Evolutionary conservation across 2,329 filamentous ascomycete species (phyloP).

Genomic region (Colletotrichum abscissum): DNA sequence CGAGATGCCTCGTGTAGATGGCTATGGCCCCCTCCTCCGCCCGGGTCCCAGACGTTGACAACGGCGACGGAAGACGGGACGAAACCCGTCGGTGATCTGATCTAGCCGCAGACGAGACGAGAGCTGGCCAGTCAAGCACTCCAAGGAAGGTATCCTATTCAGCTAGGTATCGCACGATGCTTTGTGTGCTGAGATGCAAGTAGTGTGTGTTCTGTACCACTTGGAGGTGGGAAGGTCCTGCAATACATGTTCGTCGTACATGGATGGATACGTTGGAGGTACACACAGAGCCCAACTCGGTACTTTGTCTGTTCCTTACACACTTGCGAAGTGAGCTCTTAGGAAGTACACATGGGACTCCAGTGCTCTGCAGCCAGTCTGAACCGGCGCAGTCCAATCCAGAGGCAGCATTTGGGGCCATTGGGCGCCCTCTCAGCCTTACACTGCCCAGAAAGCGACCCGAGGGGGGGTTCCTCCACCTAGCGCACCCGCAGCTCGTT

Average conservation of each 20-base stretch:
- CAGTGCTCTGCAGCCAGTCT: constrained; percentile 11
- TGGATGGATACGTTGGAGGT: neutral
- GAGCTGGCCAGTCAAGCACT: neutral
- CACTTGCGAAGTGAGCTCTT: too few relatives aligned
- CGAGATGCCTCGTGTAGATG: constrained; percentile 8
- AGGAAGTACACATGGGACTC: too few relatives aligned
- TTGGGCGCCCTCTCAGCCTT: constrained; percentile 29
- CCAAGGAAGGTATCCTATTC: neutral
- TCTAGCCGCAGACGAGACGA: constrained; percentile 10
- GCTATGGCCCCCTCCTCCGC: neutral
- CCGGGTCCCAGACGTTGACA: constrained; percentile 2
- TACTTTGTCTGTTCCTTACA: neutral
- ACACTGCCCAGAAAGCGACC: constrained; percentile 33
- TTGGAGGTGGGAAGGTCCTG: neutral
- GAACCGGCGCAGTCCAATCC: constrained; percentile 1
- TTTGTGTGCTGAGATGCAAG: neutral
- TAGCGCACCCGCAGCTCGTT: constrained; percentile 20
- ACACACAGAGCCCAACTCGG: neutral
- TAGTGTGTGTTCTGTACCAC: neutral
- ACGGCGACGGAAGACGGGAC: constrained; percentile 12
- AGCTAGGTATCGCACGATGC: neutral
- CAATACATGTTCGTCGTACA: neutral
- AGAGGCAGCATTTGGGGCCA: neutral
- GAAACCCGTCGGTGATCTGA: constrained; percentile 5
- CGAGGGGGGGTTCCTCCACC: constrained; percentile 14